Evolutionary conservation across 257 asterid genomes (phyloP).

Genomic region (Solanum sparsipilum): DNA sequence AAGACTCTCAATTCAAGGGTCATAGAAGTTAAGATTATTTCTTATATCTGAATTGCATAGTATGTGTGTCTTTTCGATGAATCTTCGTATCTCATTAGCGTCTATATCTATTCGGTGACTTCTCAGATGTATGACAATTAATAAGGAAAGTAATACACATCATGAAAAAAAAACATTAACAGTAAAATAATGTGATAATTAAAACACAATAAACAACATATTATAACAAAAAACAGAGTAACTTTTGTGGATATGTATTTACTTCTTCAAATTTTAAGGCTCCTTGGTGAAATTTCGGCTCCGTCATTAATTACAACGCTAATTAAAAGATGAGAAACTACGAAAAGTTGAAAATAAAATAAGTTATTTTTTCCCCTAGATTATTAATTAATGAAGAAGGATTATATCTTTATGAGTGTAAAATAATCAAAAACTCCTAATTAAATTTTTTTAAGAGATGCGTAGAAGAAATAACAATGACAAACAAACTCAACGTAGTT

Average conservation of each 20-base stretch:
- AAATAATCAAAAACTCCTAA: not conserved
- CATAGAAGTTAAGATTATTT: not conserved
- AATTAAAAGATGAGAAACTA: not conserved
- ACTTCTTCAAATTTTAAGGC: not conserved
- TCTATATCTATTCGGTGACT: no score
- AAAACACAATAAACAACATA: not conserved
- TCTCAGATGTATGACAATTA: not conserved
- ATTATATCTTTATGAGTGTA: not conserved
- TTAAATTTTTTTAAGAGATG: not conserved
- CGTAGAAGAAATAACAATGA: not conserved
- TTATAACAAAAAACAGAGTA: not conserved
- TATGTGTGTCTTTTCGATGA: no score
- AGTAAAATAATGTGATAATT: not conserved
- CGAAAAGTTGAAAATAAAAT: not conserved
- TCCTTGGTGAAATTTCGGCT: no score
- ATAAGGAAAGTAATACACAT: rapidly evolving
- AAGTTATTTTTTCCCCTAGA: not conserved
- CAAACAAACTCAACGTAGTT: not conserved
- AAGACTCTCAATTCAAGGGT: rapidly evolving
- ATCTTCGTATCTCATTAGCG: no score
- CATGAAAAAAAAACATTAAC: not conserved
- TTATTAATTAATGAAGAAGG: not conserved
- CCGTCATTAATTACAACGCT: not conserved
- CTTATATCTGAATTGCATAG: no score
- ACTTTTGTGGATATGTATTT: no score